These are phyloP conservation scores for Stereocaulon alpinum DNA, from an alignment of 495 filamentous ascomycete species.

Conservation along the genomic window DNA sequence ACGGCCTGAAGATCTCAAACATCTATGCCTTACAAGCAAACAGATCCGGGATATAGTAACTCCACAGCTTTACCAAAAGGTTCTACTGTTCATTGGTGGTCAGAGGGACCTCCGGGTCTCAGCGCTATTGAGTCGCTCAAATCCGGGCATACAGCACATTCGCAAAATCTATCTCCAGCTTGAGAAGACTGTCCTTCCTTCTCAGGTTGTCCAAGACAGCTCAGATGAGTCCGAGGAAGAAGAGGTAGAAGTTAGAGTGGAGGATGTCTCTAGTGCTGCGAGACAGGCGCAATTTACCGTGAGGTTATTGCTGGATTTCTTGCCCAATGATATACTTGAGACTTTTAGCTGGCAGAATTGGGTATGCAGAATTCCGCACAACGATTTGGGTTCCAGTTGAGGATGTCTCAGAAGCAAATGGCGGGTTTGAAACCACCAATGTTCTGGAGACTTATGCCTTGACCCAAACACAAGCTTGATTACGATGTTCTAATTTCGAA, in stretches of 20 bases:
- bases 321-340: conserved; percentile 15
- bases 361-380: background rate
- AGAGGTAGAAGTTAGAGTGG: conserved; percentile 2
- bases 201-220: background rate
- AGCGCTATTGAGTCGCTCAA: conserved; percentile 8
- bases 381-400: too few species aligned
- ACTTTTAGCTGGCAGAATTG: conserved; percentile 16
- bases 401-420: too few species aligned
- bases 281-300: conserved; percentile 15
- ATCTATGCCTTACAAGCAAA: conserved; percentile 12
- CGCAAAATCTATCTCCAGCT: conserved; percentile 14
- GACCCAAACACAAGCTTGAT: too few species aligned
- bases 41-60: conserved; percentile 8
- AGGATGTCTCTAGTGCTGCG: conserved; percentile 2
- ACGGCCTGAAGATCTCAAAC: conserved; percentile 12
- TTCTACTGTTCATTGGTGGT: conserved; percentile 16
- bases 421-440: too few species aligned
- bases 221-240: conserved; percentile 14
- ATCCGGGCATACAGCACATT: conserved; percentile 14
- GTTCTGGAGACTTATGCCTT: too few species aligned
- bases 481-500: too few species aligned
- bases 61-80: conserved; percentile 9
- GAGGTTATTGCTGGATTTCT: conserved; percentile 9
- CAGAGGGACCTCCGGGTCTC: conserved; percentile 13
- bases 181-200: conserved; percentile 6